Conservation (phyloP, 768 basidiomycete genomes). For the Paxillus rubicundulus region DNA sequence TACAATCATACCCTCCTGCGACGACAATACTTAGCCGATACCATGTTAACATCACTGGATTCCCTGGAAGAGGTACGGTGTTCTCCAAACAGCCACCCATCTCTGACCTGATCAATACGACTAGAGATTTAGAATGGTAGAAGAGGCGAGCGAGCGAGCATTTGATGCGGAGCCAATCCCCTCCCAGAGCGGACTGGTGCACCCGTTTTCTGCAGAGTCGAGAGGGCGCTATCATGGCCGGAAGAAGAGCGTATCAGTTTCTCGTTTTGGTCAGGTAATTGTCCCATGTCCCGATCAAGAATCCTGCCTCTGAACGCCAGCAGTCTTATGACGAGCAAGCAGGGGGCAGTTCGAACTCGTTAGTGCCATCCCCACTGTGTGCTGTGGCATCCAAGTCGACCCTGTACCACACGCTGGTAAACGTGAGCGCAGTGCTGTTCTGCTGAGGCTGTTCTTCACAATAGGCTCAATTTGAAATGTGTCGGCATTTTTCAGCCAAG, state of each 20-base stretch:
- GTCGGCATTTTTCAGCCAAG: constrained; percentile 35
- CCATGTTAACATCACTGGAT: constrained; percentile 25
- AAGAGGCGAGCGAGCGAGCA: constrained; percentile 54
- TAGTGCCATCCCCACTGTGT: constrained; percentile 34
- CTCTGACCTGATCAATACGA: neutral
- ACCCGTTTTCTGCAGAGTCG: constrained; percentile 14
- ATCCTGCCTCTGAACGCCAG: constrained; percentile 4
- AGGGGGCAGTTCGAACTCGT: constrained; percentile 20
- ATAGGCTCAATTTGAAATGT: constrained; percentile 8
- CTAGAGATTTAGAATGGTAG: constrained; percentile 58
- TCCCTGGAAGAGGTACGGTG: constrained; percentile 31
- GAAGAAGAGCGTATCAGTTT: constrained; percentile 55
- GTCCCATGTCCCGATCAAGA: constrained; percentile 1
- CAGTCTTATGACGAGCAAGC: constrained; percentile 20
- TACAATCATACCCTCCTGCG: neutral
- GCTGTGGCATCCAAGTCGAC: constrained; percentile 44
- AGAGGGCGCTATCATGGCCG: constrained; percentile 36
- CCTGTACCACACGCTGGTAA: constrained; percentile 45
- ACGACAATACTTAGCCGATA: neutral
- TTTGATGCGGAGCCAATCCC: constrained; percentile 29
- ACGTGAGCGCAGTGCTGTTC: constrained; percentile 34
- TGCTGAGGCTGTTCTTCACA: neutral
- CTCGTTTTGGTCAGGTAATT: constrained; percentile 58
- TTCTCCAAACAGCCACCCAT: neutral
- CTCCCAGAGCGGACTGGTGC: constrained; percentile 11